These are phyloP conservation scores for Rhizoclosmatium globosum DNA, from an alignment of 192 early-diverging fungal genomes.

Conservation along the genomic window DNA sequence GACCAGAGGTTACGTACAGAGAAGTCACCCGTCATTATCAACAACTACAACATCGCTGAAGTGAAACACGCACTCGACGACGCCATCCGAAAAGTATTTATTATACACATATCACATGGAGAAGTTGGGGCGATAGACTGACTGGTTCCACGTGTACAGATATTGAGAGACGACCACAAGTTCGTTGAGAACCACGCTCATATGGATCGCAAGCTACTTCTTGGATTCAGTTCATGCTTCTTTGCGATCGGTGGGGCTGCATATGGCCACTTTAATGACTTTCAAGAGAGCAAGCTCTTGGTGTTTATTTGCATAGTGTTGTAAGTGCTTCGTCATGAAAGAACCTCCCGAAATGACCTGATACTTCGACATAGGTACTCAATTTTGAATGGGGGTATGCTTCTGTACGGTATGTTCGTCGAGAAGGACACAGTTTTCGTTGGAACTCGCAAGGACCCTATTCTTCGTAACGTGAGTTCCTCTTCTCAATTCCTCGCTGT, in stretches of 20 bases:
- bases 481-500: neutral
- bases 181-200: slow-evolving; percentile 76
- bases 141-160: neutral
- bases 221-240: slow-evolving; percentile 79
- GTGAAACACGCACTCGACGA: slow-evolving; percentile 58
- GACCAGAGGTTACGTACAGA: slow-evolving; percentile 17
- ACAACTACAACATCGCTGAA: slow-evolving; percentile 48
- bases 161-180: slow-evolving; percentile 32
- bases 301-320: slow-evolving; percentile 45
- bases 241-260: slow-evolving; percentile 71
- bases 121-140: neutral
- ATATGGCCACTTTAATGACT: slow-evolving; percentile 54
- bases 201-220: slow-evolving; percentile 79
- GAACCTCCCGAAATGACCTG: neutral
- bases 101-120: neutral
- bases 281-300: slow-evolving; percentile 46
- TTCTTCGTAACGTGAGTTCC: slow-evolving; percentile 38
- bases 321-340: slow-evolving; percentile 11
- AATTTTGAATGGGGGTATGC: slow-evolving; percentile 47
- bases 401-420: slow-evolving; percentile 40
- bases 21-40: slow-evolving; percentile 40
- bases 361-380: slow-evolving; percentile 29
- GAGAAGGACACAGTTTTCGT: slow-evolving; percentile 55
- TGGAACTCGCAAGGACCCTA: slow-evolving; percentile 41
- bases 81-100: slow-evolving; percentile 42